Percentiles rank a stretch among this genome's conserved stretches.
These are phyloP conservation scores for Aphanocladium album DNA, from an alignment of 2,329 filamentous ascomycete genomes.

Conservation along the genomic window DNA sequence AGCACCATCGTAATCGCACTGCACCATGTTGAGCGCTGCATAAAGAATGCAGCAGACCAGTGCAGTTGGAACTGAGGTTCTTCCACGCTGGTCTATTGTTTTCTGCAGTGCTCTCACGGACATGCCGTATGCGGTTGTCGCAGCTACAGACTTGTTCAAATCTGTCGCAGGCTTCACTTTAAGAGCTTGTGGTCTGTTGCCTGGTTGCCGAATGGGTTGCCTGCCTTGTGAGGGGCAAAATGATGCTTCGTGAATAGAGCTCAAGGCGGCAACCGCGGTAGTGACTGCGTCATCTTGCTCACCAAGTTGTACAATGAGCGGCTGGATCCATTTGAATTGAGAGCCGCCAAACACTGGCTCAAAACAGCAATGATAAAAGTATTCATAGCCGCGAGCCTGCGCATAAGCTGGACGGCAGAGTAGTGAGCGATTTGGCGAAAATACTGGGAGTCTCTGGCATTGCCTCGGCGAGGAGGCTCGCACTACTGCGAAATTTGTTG, in stretches of 20 bases:
- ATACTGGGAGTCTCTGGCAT: not conserved
- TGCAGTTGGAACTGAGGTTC: not conserved
- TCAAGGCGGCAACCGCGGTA: not conserved
- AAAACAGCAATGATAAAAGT: not conserved
- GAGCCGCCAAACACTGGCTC: not conserved
- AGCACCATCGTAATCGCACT: not conserved
- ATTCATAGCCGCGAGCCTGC: not conserved
- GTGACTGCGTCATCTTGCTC: not conserved
- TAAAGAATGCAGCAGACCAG: not conserved
- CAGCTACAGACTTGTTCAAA: not conserved
- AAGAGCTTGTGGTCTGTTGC: not conserved
- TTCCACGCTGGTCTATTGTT: not conserved
- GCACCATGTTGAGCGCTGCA: not conserved
- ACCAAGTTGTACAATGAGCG: not conserved
- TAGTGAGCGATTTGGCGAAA: not conserved
- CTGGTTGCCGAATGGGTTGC: not conserved
- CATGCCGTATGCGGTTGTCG: not conserved
- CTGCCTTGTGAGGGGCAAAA: not conserved
- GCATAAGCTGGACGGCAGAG: not conserved
- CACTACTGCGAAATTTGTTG: too few relatives aligned
- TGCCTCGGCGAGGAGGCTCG: not conserved
- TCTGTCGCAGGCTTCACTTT: not conserved
- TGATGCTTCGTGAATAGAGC: not conserved
- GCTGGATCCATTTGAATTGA: not conserved
- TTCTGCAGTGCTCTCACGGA: not conserved